Evolutionary conservation across 257 asterid species (phyloP), one percentile per base, ranked within the genome.

Genomic region (Solanum lycopersicoides): DNA sequence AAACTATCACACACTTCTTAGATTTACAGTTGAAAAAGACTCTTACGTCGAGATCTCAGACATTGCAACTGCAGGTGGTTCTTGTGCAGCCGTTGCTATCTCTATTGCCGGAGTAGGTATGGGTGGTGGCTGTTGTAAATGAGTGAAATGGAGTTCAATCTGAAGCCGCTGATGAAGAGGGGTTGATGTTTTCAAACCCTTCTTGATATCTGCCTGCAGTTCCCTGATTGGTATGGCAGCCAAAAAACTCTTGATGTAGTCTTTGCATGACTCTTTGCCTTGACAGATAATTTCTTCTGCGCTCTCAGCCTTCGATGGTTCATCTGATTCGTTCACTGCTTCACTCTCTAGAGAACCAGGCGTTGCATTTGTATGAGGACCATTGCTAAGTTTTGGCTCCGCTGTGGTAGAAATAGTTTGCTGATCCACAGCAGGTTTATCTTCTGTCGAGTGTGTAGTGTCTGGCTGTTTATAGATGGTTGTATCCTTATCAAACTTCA

Each of bases 141-240:
- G 86, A 6, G 98, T 95, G 91, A 90, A 97, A 91, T 97, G 98
- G 86, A 97, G 93, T 91, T 97, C 99, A 41, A 97, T 95, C 95
- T 95, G 99, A 32, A 97, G 92, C 44, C 98, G 94, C 47, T 97
- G 99, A 89, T 97, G 98, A 88, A 97, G 91, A 12, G 95, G 98
- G 2, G 94, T 90, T 45, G 98, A 91, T 86, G 86, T 89, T 21
- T 91, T 84, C 92, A 94, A 85, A 47, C 99, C 99, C 87, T 92
- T 95, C 93, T 94, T 95, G 82, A 95, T 92, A 89, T 97, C 98
- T 12, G 91, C 93, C 90, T 94, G 95, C 69, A 97, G 93, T 89
- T 97, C 99, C 84, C 99, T 93, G 37, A 95, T 94, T 0, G 99
- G 99, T 83, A 97, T 97, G 2, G 99, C 98, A 59, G 99, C 98